Conservation (phyloP, 164 flowering plant genomes). For the Cinnamomum chago region DNA sequence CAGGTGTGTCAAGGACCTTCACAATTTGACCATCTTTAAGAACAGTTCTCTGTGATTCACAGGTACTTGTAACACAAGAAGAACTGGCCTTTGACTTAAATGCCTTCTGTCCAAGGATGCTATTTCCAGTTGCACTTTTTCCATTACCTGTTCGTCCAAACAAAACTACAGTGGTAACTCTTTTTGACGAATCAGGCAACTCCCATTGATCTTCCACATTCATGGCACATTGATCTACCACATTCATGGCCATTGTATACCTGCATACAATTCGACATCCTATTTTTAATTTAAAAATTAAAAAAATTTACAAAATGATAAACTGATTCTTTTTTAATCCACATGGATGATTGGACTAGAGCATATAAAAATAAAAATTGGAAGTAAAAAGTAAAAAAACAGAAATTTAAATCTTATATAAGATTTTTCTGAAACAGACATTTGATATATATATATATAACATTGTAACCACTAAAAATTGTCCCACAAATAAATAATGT, state of each 20-base stretch:
- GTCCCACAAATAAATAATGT: too few relatives aligned
- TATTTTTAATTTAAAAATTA: not conserved
- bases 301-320: too few relatives aligned
- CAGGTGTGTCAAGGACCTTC: constrained; percentile 91
- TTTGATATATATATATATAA: too few relatives aligned
- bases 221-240: constrained; percentile 67
- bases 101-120: constrained; percentile 55
- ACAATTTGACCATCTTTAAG: constrained; percentile 51
- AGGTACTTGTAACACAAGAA: constrained; percentile 68
- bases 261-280: not conserved
- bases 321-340: too few relatives aligned
- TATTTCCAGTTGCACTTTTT: constrained; percentile 88
- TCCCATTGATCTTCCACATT: constrained; percentile 70
- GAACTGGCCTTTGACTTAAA: constrained; percentile 60
- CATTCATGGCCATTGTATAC: constrained; percentile 58
- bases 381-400: too few relatives aligned
- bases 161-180: constrained; percentile 56
- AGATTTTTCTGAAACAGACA: too few relatives aligned
- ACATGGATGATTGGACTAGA: too few relatives aligned
- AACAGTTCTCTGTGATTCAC: constrained; percentile 48
- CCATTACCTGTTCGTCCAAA: constrained; percentile 87
- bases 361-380: too few relatives aligned
- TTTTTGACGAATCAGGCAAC: constrained; percentile 29
- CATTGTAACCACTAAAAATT: too few relatives aligned
- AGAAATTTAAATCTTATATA: too few relatives aligned